Base-by-base conservation (phyloP, 2,329 filamentous ascomycete species). In the Apiospora saccharicola region DNA sequence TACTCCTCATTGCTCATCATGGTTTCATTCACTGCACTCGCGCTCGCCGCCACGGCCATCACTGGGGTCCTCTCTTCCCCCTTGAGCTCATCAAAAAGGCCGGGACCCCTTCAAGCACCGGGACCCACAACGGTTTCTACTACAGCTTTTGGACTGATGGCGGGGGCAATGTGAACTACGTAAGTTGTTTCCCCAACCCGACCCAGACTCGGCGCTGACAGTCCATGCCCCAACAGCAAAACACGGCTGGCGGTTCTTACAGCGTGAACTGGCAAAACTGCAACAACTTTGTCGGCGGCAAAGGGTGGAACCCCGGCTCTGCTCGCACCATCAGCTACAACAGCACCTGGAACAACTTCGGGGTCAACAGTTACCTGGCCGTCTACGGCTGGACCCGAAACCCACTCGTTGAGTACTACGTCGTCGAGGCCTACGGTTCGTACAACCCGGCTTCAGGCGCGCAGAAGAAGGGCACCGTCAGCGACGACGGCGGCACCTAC, bases 81-180 rank as follows among this genome's bases (percentile, higher is more conserved):
- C 73, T 80, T 57, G 79, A 79, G 13, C 77, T 74, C 77, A 74
- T 70, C 46, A 68, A 70, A 57, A 78, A 72, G 22, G 73, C 74
- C 49, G 76, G 76, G 43, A 79, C 78, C 4, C 75, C 76, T 26
- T 73, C 79, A 13, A 78, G 79, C 72, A 79, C 77, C 22, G 79
- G 79, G 71, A 77, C 74, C 41, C 72, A 88, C 83, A 86, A 89
- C 78, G 89, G 89, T 74, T 91, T 86, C 83, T 91, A 87, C 84
- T 91, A 89, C 81, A 89, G 87, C 19, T 90, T 86, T 83, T 91
- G 88, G 68, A 73, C 84, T 61, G 89, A 91, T 74, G 86, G 86
- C n/a, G 83, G 80, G n/a, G 85, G 83, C 34, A 78, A 81, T 67
- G 86, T 88, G 22, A 86, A 82, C 69, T 91, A 90, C 83, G 67